These are phyloP conservation scores for Backusella circina DNA, from an alignment of 192 early-diverging fungal species.

Conservation along the genomic window DNA sequence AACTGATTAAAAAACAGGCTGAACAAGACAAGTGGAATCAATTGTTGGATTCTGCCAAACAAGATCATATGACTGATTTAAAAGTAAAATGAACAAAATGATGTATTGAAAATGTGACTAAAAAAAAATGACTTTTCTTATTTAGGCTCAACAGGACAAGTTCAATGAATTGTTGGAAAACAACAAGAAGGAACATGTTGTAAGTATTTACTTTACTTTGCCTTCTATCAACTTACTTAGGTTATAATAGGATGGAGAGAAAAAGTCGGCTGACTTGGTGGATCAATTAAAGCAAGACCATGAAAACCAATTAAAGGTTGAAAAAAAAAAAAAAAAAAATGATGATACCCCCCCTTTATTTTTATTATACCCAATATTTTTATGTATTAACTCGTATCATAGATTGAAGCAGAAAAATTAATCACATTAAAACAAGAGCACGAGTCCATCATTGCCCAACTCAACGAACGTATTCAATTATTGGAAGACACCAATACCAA, in stretches of 20 bases:
- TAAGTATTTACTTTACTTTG: too few species aligned
- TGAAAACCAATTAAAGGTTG: background rate
- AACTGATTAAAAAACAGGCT: background rate
- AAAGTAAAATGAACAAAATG: background rate
- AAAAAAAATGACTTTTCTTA: background rate
- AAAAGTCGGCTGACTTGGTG: background rate
- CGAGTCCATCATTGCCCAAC: background rate
- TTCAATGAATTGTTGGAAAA: background rate
- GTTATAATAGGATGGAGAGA: background rate
- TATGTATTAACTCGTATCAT: background rate
- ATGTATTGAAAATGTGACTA: background rate
- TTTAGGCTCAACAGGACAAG: background rate
- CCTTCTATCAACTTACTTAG: too few species aligned
- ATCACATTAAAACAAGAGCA: background rate
- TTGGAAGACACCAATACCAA: background rate
- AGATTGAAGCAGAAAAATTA: background rate
- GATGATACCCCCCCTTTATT: background rate
- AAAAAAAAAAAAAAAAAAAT: too few species aligned
- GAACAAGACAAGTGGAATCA: background rate
- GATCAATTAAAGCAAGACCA: background rate
- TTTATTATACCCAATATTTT: background rate
- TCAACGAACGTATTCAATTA: background rate
- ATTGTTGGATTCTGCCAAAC: background rate
- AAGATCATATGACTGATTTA: background rate
- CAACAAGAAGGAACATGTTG: background rate